phyloP scores from a whole-genome alignment of 2,329 filamentous ascomycete genomes.

The Penicillium psychrosexuale region DNA sequence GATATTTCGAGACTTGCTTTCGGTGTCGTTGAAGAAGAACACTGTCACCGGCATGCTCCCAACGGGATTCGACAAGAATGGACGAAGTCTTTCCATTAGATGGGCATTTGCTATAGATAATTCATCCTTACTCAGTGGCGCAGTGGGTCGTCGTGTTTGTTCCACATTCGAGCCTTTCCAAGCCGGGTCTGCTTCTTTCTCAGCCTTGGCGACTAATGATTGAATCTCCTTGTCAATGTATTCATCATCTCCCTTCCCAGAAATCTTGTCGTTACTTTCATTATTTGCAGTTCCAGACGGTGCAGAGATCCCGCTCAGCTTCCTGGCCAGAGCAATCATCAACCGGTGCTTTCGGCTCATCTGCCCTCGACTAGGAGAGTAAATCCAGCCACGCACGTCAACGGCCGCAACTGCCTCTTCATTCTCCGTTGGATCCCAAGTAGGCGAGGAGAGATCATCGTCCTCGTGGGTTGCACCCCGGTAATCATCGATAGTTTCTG shows the following conservation, averaged over 20 bases:
- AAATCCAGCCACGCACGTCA: constrained; percentile 94
- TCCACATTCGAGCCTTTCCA: constrained; percentile 58
- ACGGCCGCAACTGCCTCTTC: constrained; percentile 87
- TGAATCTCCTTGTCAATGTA: constrained; percentile 72
- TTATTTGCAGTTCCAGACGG: constrained; percentile 45
- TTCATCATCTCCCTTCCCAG: constrained; percentile 55
- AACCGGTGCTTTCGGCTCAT: constrained; percentile 84
- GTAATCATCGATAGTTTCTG: constrained; percentile 39
- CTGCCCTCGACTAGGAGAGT: constrained; percentile 77
- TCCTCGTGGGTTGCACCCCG: constrained; percentile 43
- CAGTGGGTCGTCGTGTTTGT: constrained; percentile 39
- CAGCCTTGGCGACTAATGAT: constrained; percentile 69
- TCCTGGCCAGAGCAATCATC: constrained; percentile 78
- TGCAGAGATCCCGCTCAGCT: constrained; percentile 80
- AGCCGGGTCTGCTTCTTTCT: constrained; percentile 68
- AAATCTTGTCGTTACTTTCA: constrained; percentile 40
- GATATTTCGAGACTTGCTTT: constrained; percentile 79
- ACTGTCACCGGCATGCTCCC: constrained; percentile 76
- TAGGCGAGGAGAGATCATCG: constrained; percentile 65
- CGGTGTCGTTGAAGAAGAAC: constrained; percentile 87
- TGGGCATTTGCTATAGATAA: constrained; percentile 77
- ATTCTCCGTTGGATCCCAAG: constrained; percentile 78
- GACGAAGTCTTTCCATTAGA: constrained; percentile 79
- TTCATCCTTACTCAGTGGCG: constrained; percentile 67
- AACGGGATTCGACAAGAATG: constrained; percentile 83